Percentiles rank a stretch among this genome's conserved stretches.
Evolutionary conservation across 2,329 filamentous ascomycete genomes (phyloP).

Genomic region (Cladosporium velox): DNA sequence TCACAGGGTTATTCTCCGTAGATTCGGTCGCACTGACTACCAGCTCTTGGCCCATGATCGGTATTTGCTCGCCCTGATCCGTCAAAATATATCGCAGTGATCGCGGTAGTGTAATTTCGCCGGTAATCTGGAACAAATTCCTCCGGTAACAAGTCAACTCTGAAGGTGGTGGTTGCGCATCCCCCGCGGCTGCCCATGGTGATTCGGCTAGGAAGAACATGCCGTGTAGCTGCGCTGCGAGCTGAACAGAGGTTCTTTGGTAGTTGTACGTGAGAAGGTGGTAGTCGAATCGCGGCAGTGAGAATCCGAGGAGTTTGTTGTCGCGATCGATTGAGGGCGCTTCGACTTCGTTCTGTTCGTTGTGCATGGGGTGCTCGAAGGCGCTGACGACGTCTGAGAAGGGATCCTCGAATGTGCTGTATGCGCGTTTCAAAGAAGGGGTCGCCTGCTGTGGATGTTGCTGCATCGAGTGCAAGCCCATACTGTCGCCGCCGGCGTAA

Average conservation of each 20-base stretch:
- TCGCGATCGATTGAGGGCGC: conserved; percentile 64
- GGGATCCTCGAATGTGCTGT: conserved; percentile 51
- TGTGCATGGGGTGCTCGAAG: conserved; percentile 48
- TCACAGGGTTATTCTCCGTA: conserved; percentile 86
- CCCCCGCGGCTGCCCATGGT: conserved; percentile 63
- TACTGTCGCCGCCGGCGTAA: conserved; percentile 48
- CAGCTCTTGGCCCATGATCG: conserved; percentile 80
- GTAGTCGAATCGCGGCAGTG: conserved; percentile 52
- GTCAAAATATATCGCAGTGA: conserved; percentile 77
- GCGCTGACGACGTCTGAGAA: conserved; percentile 54
- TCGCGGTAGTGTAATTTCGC: conserved; percentile 78
- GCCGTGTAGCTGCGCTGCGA: conserved; percentile 78
- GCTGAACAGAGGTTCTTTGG: conserved; percentile 63
- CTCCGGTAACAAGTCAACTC: conserved; percentile 95
- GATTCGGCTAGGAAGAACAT: conserved; percentile 89
- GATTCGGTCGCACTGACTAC: conserved; percentile 92
- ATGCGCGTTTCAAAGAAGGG: conserved; percentile 34
- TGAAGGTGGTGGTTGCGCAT: conserved; percentile 62
- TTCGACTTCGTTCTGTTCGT: conserved; percentile 41
- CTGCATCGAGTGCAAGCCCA: conserved; percentile 16
- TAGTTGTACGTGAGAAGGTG: conserved; percentile 67
- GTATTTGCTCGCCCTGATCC: conserved; percentile 80
- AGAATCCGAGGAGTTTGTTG: conserved; percentile 58
- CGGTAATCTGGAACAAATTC: conserved; percentile 94
- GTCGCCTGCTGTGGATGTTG: conserved; percentile 21